A percentile compares a stretch with the other conserved stretches of the same genome.
Evolutionary conservation across 2,329 filamentous ascomycete species (phyloP).

Genomic region (Stemphylium lycopersici): DNA sequence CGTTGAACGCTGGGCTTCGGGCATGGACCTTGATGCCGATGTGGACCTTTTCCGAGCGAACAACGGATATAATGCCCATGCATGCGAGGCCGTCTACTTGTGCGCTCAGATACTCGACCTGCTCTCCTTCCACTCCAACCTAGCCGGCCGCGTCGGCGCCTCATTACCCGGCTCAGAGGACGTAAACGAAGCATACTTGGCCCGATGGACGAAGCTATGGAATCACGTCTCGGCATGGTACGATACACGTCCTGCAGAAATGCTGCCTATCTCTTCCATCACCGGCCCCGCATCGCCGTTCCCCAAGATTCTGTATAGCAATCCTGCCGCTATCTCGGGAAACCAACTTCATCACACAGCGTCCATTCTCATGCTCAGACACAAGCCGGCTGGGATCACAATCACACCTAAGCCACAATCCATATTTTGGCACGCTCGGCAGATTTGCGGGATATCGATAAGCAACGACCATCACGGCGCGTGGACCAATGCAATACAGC

Average conservation of each 20-base stretch:
- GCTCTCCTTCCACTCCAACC: constrained; percentile 23
- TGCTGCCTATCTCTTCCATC: constrained; percentile 16
- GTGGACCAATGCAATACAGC: constrained; percentile 56
- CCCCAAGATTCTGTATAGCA: constrained; percentile 21
- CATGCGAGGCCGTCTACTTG: constrained; percentile 65
- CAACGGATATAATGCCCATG: constrained; percentile 60
- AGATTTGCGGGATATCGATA: constrained; percentile 55
- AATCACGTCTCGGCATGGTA: constrained; percentile 44
- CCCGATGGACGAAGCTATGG: constrained; percentile 41
- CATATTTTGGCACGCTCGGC: constrained; percentile 56
- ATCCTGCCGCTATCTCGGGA: constrained; percentile 23
- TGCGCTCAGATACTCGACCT: constrained; percentile 54
- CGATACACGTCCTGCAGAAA: constrained; percentile 31
- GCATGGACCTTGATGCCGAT: constrained; percentile 46
- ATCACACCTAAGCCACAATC: constrained; percentile 29
- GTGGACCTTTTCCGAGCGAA: constrained; percentile 48
- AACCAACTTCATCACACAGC: constrained; percentile 26
- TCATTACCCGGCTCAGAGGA: neutral
- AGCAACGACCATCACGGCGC: constrained; percentile 54
- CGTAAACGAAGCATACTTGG: neutral
- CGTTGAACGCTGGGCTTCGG: constrained; percentile 57
- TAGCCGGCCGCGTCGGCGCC: constrained; percentile 28
- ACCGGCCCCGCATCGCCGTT: constrained; percentile 12
- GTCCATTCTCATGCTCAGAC: constrained; percentile 17
- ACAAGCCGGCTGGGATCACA: constrained; percentile 34